Conservation (phyloP, 768 basidiomycete species). For the Suillus variegatus region DNA sequence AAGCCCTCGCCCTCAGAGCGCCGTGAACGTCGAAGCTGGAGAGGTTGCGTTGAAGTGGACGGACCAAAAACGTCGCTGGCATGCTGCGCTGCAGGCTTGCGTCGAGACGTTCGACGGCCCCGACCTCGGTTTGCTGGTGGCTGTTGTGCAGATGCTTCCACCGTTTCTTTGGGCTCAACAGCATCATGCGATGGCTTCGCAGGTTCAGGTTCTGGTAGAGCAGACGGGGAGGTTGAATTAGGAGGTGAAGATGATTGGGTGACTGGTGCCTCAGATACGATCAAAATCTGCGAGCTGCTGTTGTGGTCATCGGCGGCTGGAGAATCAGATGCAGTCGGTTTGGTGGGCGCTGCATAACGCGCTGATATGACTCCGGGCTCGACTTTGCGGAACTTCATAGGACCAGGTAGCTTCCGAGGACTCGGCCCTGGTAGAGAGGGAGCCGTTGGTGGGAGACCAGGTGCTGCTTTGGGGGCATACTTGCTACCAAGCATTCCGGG, state of each 20-base stretch:
- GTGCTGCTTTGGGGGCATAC: slow-evolving; percentile 24
- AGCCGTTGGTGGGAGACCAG: slow-evolving; percentile 9
- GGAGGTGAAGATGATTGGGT: background rate
- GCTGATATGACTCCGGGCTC: slow-evolving; percentile 38
- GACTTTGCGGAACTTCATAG: slow-evolving; percentile 41
- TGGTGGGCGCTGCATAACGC: slow-evolving; percentile 18
- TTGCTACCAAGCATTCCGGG: slow-evolving; percentile 35
- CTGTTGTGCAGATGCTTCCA: slow-evolving; percentile 4
- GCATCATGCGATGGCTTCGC: slow-evolving; percentile 19
- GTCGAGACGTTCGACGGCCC: slow-evolving; percentile 54
- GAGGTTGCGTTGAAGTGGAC: slow-evolving; percentile 28
- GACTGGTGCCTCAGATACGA: background rate
- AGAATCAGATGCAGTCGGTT: background rate
- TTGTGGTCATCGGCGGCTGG: background rate
- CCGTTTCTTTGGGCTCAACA: slow-evolving; percentile 12
- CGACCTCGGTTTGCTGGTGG: slow-evolving; percentile 12
- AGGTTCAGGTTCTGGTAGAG: slow-evolving; percentile 19
- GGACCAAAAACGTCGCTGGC: slow-evolving; percentile 41
- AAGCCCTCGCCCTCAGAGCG: slow-evolving; percentile 46
- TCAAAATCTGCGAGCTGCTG: background rate
- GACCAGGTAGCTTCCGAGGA: slow-evolving; percentile 24
- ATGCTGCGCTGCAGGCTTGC: slow-evolving; percentile 41
- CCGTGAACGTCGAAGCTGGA: slow-evolving; percentile 42
- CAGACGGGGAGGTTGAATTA: background rate
- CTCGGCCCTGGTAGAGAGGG: slow-evolving; percentile 15